Evolutionary conservation across 1,284 basidiomycete genomes (phyloP).

Genomic region (Trichosporon sp.): DNA sequence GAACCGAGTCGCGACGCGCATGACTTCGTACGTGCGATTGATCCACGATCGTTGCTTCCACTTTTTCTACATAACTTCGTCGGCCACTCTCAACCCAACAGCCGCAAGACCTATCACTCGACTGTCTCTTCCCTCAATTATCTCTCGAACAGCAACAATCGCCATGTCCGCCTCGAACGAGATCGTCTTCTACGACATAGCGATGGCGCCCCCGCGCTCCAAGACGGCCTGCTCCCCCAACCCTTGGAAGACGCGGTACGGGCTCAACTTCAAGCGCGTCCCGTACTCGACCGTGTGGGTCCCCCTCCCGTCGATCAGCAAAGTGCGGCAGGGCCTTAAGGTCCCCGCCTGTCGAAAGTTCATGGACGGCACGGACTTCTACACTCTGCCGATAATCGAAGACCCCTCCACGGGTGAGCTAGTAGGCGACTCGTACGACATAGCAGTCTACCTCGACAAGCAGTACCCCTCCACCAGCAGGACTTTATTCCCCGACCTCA

Average conservation of each 20-base stretch:
- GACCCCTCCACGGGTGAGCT: background rate
- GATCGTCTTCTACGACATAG: background rate
- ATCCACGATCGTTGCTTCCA: too few species aligned
- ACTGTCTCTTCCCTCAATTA: too few species aligned
- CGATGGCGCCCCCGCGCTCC: background rate
- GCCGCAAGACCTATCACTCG: too few species aligned
- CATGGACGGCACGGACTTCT: background rate
- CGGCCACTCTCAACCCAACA: too few species aligned
- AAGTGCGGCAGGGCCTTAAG: background rate
- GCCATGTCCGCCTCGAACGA: background rate
- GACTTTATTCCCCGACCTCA: background rate
- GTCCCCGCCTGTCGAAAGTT: background rate
- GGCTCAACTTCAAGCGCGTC: background rate
- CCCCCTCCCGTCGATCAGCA: background rate
- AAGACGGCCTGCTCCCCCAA: background rate
- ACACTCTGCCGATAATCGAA: background rate
- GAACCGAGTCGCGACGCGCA: background rate
- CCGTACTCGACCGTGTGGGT: background rate
- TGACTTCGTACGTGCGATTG: too few species aligned
- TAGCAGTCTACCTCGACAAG: background rate
- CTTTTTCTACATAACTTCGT: too few species aligned
- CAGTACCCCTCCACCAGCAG: background rate
- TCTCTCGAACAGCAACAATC: background rate
- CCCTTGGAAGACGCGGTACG: background rate
- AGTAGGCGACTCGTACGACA: background rate